A percentile compares a stretch with the other conserved stretches of the same genome.
phyloP scores from a whole-genome alignment of 805 yeast genomes.

The Candida odintsovae region DNA sequence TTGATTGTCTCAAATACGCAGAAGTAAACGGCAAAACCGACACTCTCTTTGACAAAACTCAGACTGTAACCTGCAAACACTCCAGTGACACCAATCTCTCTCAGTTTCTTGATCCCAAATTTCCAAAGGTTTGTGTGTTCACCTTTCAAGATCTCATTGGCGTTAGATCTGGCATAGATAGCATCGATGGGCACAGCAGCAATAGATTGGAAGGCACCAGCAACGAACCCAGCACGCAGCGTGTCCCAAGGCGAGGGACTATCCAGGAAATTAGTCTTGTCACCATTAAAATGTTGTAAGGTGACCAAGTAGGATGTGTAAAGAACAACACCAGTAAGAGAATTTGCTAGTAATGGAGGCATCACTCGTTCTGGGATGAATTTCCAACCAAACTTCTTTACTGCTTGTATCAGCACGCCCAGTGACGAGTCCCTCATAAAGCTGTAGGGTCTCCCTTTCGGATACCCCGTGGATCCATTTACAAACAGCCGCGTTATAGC shows the following conservation, averaged over 20 bases:
- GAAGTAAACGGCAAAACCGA: conserved; percentile 83
- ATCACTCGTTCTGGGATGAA: conserved; percentile 74
- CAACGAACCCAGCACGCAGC: conserved; percentile 72
- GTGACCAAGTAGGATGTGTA: conserved; percentile 75
- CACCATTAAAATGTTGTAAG: conserved; percentile 32
- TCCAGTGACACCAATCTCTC: conserved; percentile 72
- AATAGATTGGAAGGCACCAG: conserved; percentile 83
- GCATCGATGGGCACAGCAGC: conserved; percentile 96
- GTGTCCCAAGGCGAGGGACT: conserved; percentile 43
- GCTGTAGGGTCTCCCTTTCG: conserved; percentile 43
- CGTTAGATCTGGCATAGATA: conserved; percentile 72
- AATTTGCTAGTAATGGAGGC: conserved; percentile 86
- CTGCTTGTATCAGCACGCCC: conserved; percentile 66
- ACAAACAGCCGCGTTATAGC: conserved; percentile 54
- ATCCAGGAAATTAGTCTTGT: conserved; percentile 16
- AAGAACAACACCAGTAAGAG: conserved; percentile 80
- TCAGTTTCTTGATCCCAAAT: conserved; percentile 63
- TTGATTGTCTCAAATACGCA: conserved; percentile 75
- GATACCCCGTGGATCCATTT: conserved; percentile 35
- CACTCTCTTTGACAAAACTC: conserved; percentile 68
- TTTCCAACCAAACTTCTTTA: conserved; percentile 76
- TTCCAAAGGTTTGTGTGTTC: conserved; percentile 69
- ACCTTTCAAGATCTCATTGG: conserved; percentile 66
- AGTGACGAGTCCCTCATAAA: conserved; percentile 64
- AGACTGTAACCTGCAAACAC: conserved; percentile 88